Evolutionary conservation across 768 basidiomycete species (phyloP), one percentile per base, ranked within the genome.

Genomic region (Lactarius pseudohatsudake): DNA sequence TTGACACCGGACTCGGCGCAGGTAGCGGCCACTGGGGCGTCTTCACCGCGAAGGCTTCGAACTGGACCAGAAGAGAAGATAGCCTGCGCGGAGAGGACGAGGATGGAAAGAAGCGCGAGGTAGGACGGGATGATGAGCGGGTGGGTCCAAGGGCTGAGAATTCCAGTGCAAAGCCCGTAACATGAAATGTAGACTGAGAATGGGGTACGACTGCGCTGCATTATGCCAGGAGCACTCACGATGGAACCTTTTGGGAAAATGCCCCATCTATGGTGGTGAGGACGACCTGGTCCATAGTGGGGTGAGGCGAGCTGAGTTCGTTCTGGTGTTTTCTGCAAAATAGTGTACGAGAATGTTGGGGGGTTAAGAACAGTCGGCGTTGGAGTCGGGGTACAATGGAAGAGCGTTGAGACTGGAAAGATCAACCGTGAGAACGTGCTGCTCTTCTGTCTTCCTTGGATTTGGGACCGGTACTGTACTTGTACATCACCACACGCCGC

Each of bases 401-500:
- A 26, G 26, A 26, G 26, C 26, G 26, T 26, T 26, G 26, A 26
- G 26, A 26, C 26, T 26, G 26, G 1, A 1, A 26, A 26, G 26
- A 26, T 26, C 26, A 26, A 26, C 26, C 26, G 26, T 26, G 26
- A 26, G 26, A 26, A 26, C 26, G 26, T 26, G 26, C 26, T 1
- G 26, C 26, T 26, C 26, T 26, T 26, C 26, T 26, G 1, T 26
- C 26, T 26, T 26, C 26, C 26, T 26, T 26, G 26, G 26, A 26
- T 26, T 26, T 26, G 26, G 26, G 26, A 26, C 26, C 26, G 26
- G 26, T 26, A 26, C 26, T 26, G 26, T 26, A 26, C 26, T 26
- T 26, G 26, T 26, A 26, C 26, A 26, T 26, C 26, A 26, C 26
- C 26, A 26, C 1, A 85, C 36, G 26, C 26, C 26, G 26, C 26